Evolutionary conservation across 2,329 filamentous ascomycete genomes (phyloP), one percentile per base, ranked within the genome.

Genomic region (Calonectria pseudoturangicola): DNA sequence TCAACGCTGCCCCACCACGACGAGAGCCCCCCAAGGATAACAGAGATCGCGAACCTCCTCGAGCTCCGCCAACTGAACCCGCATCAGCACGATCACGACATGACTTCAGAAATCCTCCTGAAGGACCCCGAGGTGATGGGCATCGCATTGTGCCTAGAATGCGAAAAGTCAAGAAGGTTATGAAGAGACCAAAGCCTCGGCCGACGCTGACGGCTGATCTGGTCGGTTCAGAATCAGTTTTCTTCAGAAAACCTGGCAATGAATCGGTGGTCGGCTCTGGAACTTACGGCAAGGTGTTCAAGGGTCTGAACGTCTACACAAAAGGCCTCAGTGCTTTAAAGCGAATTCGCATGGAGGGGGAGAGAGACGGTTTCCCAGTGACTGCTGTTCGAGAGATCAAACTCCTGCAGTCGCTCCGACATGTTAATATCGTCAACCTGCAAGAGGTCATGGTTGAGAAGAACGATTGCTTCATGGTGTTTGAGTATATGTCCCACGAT

Each of bases 381-480:
- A 98, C 95, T 0, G 95, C 95, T 0, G 94, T 97, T 30, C 92
- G 95, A 73, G 95, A 98, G 83, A 96, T 98, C 86, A 97, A 97
- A 83, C 87, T 98, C 28, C 88, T 98, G n/a, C 95, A 98, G 81
- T 96, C 94, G 4, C 88, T 98, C 27, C 92, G 93, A 74, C 95
- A 98, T 79, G 86, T 89, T 72, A 98, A 97, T 79, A 92, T 98
- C 64, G 95, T 98, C 70, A 92, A 92, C 48, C 86, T 98, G 21
- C 92, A 94, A 76, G 95, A 98, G 85, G 95, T 97, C 76, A 99
- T 99, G 97, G 97, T 99, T 2, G 97, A 99, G 85, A 94, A 93
- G 82, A 98, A 98, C 78, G 96, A 98, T 84, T 99, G 97, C 83
- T 99, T 98, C 85, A 99, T 99, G 97, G 97, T 99, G 3, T 99